These are phyloP conservation scores for Wickerhamia fluorescens DNA, from an alignment of 805 yeast species.

Conservation along the genomic window DNA sequence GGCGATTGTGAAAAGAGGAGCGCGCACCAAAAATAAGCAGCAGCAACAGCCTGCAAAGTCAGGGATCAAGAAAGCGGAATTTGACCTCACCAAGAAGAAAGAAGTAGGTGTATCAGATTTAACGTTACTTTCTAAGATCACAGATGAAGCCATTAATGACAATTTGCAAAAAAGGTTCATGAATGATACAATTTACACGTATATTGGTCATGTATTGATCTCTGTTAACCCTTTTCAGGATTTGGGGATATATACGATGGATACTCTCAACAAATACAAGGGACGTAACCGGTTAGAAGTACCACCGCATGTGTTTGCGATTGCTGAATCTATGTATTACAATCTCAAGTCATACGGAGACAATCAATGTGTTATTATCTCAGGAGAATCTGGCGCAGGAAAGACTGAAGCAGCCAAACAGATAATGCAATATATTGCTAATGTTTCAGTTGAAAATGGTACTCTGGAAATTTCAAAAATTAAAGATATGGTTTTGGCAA, in stretches of 20 bases:
- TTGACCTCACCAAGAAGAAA: slow-evolving; percentile 79
- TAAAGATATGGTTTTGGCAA: slow-evolving; percentile 96
- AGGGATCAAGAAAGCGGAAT: slow-evolving; percentile 78
- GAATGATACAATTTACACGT: slow-evolving; percentile 86
- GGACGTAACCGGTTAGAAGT: slow-evolving; percentile 94
- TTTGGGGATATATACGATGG: slow-evolving; percentile 87
- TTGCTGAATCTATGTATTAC: slow-evolving; percentile 95
- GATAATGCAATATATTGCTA: slow-evolving; percentile 94
- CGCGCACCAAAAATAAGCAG: slow-evolving; percentile 47
- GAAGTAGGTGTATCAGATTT: slow-evolving; percentile 98
- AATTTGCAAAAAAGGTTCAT: slow-evolving; percentile 83
- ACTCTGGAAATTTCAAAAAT: slow-evolving; percentile 72
- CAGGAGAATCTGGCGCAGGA: slow-evolving; percentile 98
- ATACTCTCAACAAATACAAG: slow-evolving; percentile 64
- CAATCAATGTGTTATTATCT: slow-evolving; percentile 93
- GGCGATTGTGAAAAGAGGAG: slow-evolving; percentile 77
- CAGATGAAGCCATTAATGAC: slow-evolving; percentile 89
- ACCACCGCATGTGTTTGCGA: slow-evolving; percentile 97
- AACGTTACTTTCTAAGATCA: slow-evolving; percentile 78
- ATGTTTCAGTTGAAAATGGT: slow-evolving; percentile 64
- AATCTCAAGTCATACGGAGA: slow-evolving; percentile 91
- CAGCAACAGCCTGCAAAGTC: slow-evolving; percentile 50
- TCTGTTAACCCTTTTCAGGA: slow-evolving; percentile 96
- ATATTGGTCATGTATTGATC: slow-evolving; percentile 89
- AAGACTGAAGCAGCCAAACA: slow-evolving; percentile 97